Base-by-base conservation (phyloP, 2,329 filamentous ascomycete genomes). In the Fusarium tjaetaba region DNA sequence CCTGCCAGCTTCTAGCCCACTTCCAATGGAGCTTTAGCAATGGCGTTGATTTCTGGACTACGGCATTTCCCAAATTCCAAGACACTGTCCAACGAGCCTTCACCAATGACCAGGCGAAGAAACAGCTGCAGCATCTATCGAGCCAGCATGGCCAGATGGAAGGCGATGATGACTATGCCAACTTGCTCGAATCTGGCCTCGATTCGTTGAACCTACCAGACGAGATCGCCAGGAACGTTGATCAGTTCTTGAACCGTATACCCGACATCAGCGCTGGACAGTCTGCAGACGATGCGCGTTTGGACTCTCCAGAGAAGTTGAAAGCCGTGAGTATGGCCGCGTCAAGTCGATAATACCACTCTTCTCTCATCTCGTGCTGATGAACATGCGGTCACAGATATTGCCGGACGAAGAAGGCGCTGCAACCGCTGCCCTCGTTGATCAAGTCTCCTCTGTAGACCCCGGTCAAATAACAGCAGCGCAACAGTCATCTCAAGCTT, bases 151-250 rank as follows among this genome's bases (percentile, higher is more conserved):
- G 48, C 8, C 48, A 51, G 4, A 34, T 24, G 30, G 48, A 51
- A 34, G 48, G 48, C 11, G 48, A 20, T 0, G 0, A 51, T 34
- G n/a, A 24, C 16, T 34, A 51, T 0, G n/a, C 0, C 0, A 34
- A 24, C 30, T 34, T 51, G n/a, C 6, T 51, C 0, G 30, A 51
- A 24, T 51, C 1, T 24, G 48, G 48, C 11, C 30, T 51, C 22
- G 48, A 51, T 0, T 51, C 48, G n/a, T 1, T 51, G 16, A 51
- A 51, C 22, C 0, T 51, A 24, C 30, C 48, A 51, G 30, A 51
- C 11, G n/a, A 51, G 0, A 15, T 20, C 11, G 10, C 48, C 8
- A 51, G 0, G 16, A 0, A 34, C 0, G 30, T 51, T 15, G 48
- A 51, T 5, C 48, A 51, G n/a, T 51, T 51, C 48, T 20, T 51